phyloP scores from a whole-genome alignment of 495 filamentous ascomycete genomes.

The Aspergillus olivimuriae region DNA sequence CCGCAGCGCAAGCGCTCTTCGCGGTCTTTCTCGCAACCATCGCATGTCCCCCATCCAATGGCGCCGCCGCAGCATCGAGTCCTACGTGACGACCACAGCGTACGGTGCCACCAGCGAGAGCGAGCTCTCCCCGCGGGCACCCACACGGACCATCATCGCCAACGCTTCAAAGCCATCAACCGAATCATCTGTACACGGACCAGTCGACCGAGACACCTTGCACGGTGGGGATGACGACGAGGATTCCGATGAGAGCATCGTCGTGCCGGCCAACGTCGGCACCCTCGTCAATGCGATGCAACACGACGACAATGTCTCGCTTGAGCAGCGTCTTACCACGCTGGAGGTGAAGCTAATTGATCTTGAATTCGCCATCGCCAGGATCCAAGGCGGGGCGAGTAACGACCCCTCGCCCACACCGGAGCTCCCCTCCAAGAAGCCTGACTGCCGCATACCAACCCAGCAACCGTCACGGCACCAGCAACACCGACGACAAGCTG shows the following conservation, averaged over 20 bases:
- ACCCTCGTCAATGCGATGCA: slow-evolving; percentile 39
- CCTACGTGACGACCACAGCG: slow-evolving; percentile 13
- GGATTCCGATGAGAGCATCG: slow-evolving; percentile 21
- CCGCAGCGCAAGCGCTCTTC: slow-evolving; percentile 26
- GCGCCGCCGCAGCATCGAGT: slow-evolving; percentile 21
- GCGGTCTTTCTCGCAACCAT: slow-evolving; percentile 17
- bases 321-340: slow-evolving; percentile 47
- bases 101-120: slow-evolving; percentile 18
- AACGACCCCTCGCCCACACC: slow-evolving; percentile 12
- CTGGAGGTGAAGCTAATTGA: slow-evolving; percentile 52
- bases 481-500: slow-evolving; percentile 20
- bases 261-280: slow-evolving; percentile 31
- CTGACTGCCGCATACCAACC: no score
- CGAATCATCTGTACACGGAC: slow-evolving; percentile 17
- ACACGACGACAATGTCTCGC: slow-evolving; percentile 37
- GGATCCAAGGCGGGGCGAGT: slow-evolving; percentile 35
- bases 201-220: no score
- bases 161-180: slow-evolving; percentile 21
- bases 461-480: slow-evolving; percentile 5
- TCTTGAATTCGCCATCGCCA: slow-evolving; percentile 48
- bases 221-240: slow-evolving; percentile 5
- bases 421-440: slow-evolving; percentile 2
- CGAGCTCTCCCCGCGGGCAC: slow-evolving; percentile 20
- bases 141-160: slow-evolving; percentile 28
- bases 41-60: slow-evolving; percentile 21